Conservation (phyloP, 495 filamentous ascomycete genomes). For the Usnea hakonensis region DNA sequence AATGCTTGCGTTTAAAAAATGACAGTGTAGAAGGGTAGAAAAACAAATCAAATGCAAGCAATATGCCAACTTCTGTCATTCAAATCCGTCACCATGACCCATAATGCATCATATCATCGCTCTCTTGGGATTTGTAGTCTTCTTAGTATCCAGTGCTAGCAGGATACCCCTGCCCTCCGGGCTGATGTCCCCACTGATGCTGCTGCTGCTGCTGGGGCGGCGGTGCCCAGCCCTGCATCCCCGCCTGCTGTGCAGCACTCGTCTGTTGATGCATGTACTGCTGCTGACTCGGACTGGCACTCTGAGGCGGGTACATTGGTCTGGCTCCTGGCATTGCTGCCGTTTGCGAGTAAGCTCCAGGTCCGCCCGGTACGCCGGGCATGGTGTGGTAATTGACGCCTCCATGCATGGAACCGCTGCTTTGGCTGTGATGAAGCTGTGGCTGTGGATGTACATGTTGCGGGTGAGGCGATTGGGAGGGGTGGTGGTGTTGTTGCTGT, state of each 20-base stretch:
- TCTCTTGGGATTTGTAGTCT: neutral
- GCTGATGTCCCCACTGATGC: constrained; percentile 9
- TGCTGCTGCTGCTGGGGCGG: constrained; percentile 19
- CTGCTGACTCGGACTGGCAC: constrained; percentile 45
- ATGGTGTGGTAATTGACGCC: constrained; percentile 53
- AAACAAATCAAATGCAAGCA: neutral
- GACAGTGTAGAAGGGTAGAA: neutral
- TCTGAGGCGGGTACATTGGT: constrained; percentile 20
- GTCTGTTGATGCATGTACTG: constrained; percentile 43
- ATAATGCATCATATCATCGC: neutral
- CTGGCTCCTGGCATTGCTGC: constrained; percentile 9
- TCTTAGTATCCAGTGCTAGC: constrained; percentile 16
- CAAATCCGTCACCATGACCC: constrained; percentile 1
- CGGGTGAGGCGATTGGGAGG: constrained; percentile 27
- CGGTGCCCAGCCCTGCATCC: constrained; percentile 42
- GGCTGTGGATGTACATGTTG: constrained; percentile 45
- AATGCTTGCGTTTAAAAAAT: neutral
- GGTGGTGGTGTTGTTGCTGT: constrained; percentile 36
- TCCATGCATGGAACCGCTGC: constrained; percentile 52
- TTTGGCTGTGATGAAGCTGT: constrained; percentile 47
- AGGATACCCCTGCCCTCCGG: constrained; percentile 16
- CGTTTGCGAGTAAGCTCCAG: constrained; percentile 32
- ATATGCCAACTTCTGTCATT: neutral
- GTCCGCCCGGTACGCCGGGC: constrained; percentile 49
- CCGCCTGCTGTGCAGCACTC: constrained; percentile 37